A percentile compares a stretch with the other conserved stretches of the same genome.
These are phyloP conservation scores for Monosporascus sp. DNA, from an alignment of 2,329 filamentous ascomycete species.

Conservation along the genomic window DNA sequence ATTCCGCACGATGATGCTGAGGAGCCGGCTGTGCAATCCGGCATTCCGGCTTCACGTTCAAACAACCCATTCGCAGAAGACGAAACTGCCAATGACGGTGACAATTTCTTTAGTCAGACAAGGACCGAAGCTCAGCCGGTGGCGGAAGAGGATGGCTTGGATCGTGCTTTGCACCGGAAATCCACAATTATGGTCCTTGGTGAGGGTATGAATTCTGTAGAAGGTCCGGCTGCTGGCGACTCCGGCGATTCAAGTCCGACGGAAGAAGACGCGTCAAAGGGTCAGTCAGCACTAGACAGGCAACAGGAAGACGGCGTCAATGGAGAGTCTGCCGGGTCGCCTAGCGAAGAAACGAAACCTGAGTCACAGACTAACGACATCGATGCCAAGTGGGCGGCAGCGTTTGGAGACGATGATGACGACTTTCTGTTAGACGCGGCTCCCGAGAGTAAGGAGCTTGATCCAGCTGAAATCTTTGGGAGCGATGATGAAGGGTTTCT, in stretches of 20 bases:
- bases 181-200: slow-evolving; percentile 64
- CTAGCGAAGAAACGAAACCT: slow-evolving; percentile 16
- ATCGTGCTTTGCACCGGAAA: slow-evolving; percentile 54
- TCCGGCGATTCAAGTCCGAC: slow-evolving; percentile 18
- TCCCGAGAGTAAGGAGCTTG: slow-evolving; percentile 43
- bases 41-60: slow-evolving; percentile 16
- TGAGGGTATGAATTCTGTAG: slow-evolving; percentile 14
- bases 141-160: slow-evolving; percentile 20
- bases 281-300: slow-evolving; percentile 2
- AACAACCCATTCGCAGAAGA: slow-evolving; percentile 35
- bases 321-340: slow-evolving; percentile 16
- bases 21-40: slow-evolving; percentile 18
- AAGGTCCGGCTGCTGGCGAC: slow-evolving; percentile 8
- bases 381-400: slow-evolving; percentile 77
- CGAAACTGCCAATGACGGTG: slow-evolving; percentile 42
- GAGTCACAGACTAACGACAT: slow-evolving; percentile 44
- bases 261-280: slow-evolving; percentile 11
- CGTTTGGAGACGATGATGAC: slow-evolving; percentile 68
- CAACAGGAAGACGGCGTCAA: slow-evolving; percentile 10
- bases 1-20: slow-evolving; percentile 37
- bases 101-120: slow-evolving; percentile 59
- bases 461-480: slow-evolving; percentile 63
- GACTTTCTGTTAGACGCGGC: slow-evolving; percentile 54
- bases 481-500: slow-evolving; percentile 85
- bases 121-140: slow-evolving; percentile 26